phyloP scores from a whole-genome alignment of 176 grass and related monocot genomes.

The Oryza rufipogon region DNA sequence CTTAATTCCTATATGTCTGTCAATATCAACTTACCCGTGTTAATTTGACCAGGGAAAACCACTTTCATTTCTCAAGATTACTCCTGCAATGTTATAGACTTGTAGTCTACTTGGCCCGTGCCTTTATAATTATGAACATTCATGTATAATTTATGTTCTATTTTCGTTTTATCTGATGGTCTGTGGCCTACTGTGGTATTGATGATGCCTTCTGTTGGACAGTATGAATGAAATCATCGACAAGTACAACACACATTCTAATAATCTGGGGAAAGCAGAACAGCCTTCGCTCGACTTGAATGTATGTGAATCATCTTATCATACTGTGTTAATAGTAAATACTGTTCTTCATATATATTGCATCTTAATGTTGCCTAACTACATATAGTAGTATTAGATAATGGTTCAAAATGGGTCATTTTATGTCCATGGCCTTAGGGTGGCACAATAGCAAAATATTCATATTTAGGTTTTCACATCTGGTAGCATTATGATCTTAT shows the following conservation, averaged over 20 bases:
- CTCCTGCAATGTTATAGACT: neutral
- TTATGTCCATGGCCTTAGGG: constrained; percentile 7
- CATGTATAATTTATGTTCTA: neutral
- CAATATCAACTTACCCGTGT: neutral
- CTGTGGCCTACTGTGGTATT: constrained; percentile 26
- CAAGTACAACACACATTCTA: constrained; percentile 76
- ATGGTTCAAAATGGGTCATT: constrained; percentile 10
- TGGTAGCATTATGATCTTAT: neutral
- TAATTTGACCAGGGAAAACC: neutral
- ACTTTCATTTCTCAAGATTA: constrained; percentile 12
- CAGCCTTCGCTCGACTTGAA: constrained; percentile 77
- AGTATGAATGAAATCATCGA: constrained; percentile 89
- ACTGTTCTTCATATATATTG: neutral
- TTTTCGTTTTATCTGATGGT: constrained; percentile 22
- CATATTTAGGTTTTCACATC: neutral
- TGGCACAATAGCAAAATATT: constrained; percentile 4
- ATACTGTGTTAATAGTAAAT: constrained; percentile 23
- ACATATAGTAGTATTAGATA: neutral
- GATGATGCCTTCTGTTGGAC: constrained; percentile 44
- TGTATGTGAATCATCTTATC: constrained; percentile 49
- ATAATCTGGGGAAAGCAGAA: constrained; percentile 69
- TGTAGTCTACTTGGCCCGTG: neutral
- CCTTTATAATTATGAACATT: constrained; percentile 10
- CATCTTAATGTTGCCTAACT: neutral
- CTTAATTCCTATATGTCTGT: neutral